Conservation (phyloP, 805 yeast genomes). For the Zygosaccharomyces siamensis region DNA sequence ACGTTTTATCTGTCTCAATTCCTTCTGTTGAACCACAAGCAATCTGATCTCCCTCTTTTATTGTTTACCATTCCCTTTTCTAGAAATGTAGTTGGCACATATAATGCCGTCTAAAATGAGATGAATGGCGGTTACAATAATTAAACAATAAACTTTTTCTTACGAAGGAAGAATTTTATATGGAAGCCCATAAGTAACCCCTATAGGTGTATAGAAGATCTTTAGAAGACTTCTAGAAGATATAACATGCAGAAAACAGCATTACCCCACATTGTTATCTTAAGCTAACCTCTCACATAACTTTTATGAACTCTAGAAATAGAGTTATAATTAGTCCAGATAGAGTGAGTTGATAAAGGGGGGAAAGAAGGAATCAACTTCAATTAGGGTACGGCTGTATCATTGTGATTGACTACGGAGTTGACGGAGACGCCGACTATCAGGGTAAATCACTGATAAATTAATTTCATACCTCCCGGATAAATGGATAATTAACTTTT, state of each 20-base stretch:
- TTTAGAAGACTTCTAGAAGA: background rate
- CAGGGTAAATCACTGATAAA: background rate
- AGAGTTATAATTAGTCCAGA: background rate
- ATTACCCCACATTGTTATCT: background rate
- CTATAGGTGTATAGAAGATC: background rate
- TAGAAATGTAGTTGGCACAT: background rate
- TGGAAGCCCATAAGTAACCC: background rate
- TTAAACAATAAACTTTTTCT: background rate
- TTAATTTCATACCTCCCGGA: slow-evolving; percentile 1
- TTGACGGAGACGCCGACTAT: background rate
- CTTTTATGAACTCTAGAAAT: background rate
- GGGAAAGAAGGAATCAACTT: background rate
- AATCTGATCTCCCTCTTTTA: background rate
- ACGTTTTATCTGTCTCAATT: background rate
- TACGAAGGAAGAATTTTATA: background rate
- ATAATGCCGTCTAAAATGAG: background rate
- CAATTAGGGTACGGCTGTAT: background rate
- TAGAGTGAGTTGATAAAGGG: background rate
- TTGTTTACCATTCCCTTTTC: slow-evolving; percentile 2
- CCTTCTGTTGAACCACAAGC: slow-evolving; percentile 3
- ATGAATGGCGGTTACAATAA: background rate
- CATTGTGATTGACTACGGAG: background rate
- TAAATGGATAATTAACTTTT: slow-evolving; percentile 1
- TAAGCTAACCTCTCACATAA: background rate
- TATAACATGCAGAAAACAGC: background rate